Evolutionary conservation across 768 basidiomycete species (phyloP).

Genomic region (Lentinula lateritia): DNA sequence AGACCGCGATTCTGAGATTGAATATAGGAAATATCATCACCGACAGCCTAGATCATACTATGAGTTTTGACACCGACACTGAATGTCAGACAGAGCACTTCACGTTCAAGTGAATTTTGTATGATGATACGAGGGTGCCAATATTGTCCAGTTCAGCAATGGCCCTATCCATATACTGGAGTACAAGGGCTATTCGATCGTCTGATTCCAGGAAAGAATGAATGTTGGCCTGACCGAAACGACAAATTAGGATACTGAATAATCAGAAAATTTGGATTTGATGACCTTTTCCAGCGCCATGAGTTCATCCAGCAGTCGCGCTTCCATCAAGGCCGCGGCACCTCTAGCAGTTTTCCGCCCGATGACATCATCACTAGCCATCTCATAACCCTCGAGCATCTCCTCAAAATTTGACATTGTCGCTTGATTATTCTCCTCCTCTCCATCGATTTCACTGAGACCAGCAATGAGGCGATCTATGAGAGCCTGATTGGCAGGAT

Average conservation of each 20-base stretch:
- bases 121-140: conserved; percentile 84
- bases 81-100: not conserved
- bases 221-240: conserved; percentile 73
- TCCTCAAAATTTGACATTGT: conserved; percentile 93
- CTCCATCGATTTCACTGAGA: conserved; percentile 48
- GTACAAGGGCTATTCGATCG: conserved; percentile 79
- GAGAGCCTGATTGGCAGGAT: conserved; percentile 68
- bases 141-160: conserved; percentile 84
- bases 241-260: conserved; percentile 6
- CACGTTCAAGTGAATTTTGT: conserved; percentile 93
- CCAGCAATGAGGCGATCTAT: conserved; percentile 65
- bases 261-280: not conserved
- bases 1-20: conserved; percentile 95
- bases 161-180: conserved; percentile 88
- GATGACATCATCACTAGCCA: conserved; percentile 80
- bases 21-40: conserved; percentile 92
- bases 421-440: conserved; percentile 72
- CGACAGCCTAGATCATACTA: conserved; percentile 61
- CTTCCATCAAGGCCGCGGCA: conserved; percentile 89
- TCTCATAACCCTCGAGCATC: conserved; percentile 98
- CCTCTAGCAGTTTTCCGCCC: conserved; percentile 59
- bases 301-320: conserved; percentile 81
- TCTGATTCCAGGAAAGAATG: conserved; percentile 97
- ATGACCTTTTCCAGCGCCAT: conserved; percentile 88
- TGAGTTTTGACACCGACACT: not conserved